These are phyloP conservation scores for Amborella trichopoda DNA, from an alignment of 164 flowering plant genomes.

Conservation along the genomic window DNA sequence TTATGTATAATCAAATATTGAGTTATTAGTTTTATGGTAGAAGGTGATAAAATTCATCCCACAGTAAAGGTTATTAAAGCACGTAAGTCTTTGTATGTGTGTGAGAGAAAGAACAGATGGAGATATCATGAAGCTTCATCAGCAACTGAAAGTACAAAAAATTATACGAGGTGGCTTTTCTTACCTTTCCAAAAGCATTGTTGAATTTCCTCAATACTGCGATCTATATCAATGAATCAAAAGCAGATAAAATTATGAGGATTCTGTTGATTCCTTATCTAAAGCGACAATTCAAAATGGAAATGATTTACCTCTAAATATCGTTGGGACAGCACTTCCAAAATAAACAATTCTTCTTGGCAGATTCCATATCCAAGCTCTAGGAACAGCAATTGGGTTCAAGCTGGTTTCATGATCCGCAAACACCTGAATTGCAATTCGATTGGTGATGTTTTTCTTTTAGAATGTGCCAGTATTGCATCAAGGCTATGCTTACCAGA, in stretches of 20 bases:
- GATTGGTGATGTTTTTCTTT: not conserved
- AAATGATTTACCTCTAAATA: constrained; percentile 63
- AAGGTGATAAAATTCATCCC: not conserved
- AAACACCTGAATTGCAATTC: constrained; percentile 56
- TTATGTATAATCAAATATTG: not conserved
- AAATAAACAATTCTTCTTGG: constrained; percentile 72
- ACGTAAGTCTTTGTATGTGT: not conserved
- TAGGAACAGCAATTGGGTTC: constrained; percentile 71
- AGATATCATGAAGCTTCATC: too few species aligned
- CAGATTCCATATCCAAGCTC: constrained; percentile 70
- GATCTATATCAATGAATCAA: constrained; percentile 11
- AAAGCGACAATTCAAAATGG: too few species aligned
- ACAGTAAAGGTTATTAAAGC: not conserved
- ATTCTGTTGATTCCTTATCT: not conserved
- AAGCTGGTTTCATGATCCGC: constrained; percentile 92
- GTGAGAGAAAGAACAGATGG: not conserved
- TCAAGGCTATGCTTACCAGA: not conserved
- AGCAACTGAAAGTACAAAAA: too few species aligned
- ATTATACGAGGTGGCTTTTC: too few species aligned
- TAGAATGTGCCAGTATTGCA: not conserved
- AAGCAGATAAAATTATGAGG: not conserved
- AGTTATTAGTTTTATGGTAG: not conserved
- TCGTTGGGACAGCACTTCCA: constrained; percentile 73
- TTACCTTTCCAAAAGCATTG: constrained; percentile 56
- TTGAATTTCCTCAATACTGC: constrained; percentile 27